Evolutionary conservation across 2,329 filamentous ascomycete genomes (phyloP).

Genomic region (Paraphaeosphaeria minitans): DNA sequence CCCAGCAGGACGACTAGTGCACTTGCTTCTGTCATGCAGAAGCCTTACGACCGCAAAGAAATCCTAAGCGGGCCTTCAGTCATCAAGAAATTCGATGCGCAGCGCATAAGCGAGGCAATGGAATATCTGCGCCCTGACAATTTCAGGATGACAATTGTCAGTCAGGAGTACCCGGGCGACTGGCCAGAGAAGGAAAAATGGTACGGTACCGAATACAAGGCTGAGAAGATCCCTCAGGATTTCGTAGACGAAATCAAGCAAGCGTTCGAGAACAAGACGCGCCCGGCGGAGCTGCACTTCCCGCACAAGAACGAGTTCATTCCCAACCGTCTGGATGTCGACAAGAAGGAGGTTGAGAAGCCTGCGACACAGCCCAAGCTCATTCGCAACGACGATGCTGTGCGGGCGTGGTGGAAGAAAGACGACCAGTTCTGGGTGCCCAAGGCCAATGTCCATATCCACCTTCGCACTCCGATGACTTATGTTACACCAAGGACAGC

Average conservation of each 20-base stretch:
- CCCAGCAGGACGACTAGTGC: slow-evolving; percentile 88
- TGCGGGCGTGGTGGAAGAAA: slow-evolving; percentile 96
- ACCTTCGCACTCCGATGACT: slow-evolving; percentile 78
- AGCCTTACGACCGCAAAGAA: slow-evolving; percentile 82
- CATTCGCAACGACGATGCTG: slow-evolving; percentile 79
- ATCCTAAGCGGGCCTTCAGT: slow-evolving; percentile 80
- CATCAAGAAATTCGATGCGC: slow-evolving; percentile 78
- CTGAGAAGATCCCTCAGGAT: slow-evolving; percentile 76
- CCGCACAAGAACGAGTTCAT: slow-evolving; percentile 97
- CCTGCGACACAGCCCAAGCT: slow-evolving; percentile 76
- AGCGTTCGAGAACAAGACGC: slow-evolving; percentile 65
- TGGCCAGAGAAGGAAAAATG: slow-evolving; percentile 93
- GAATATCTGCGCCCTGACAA: slow-evolving; percentile 82
- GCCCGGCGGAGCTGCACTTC: slow-evolving; percentile 76
- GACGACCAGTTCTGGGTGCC: slow-evolving; percentile 99
- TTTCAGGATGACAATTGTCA: slow-evolving; percentile 82
- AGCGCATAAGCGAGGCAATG: slow-evolving; percentile 75
- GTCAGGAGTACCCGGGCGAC: slow-evolving; percentile 79
- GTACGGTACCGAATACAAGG: slow-evolving; percentile 95
- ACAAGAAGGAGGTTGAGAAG: slow-evolving; percentile 86
- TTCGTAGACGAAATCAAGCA: slow-evolving; percentile 73
- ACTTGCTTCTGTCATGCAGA: slow-evolving; percentile 88
- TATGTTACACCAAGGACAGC: slow-evolving; percentile 77
- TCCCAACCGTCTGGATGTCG: slow-evolving; percentile 88
- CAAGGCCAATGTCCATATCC: slow-evolving; percentile 85